These are phyloP conservation scores for Claviceps cyperi DNA, from an alignment of 2,329 filamentous ascomycete genomes.

Conservation along the genomic window DNA sequence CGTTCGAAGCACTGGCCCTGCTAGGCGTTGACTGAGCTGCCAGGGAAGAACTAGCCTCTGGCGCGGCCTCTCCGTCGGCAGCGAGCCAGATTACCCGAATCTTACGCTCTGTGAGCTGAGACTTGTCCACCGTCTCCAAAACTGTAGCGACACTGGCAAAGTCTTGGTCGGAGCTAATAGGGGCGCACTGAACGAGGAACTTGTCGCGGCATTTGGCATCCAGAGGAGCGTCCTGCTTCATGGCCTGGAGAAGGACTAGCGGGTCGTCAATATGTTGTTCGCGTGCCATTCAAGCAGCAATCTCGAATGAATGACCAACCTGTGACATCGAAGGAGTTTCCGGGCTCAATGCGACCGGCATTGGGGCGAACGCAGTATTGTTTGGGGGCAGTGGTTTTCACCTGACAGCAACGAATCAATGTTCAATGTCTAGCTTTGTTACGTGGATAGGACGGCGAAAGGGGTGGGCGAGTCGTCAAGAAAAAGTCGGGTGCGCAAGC, in stretches of 20 bases:
- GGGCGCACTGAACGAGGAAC: slow-evolving; percentile 88
- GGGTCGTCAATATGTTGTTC: slow-evolving; percentile 8
- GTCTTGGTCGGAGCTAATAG: slow-evolving; percentile 71
- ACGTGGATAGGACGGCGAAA: not conserved
- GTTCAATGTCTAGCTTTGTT: not conserved
- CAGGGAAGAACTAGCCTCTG: slow-evolving; percentile 10
- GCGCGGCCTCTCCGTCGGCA: slow-evolving; percentile 32
- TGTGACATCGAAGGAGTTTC: slow-evolving; percentile 80
- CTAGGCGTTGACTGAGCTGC: slow-evolving; percentile 23
- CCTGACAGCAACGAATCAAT: slow-evolving; percentile 34
- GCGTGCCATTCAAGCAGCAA: not conserved
- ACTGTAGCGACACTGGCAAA: slow-evolving; percentile 68
- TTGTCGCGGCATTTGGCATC: slow-evolving; percentile 94
- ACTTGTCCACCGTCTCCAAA: slow-evolving; percentile 68
- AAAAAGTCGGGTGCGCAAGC: not conserved
- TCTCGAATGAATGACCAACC: slow-evolving; percentile 33
- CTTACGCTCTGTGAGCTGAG: slow-evolving; percentile 78
- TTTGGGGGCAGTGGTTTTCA: slow-evolving; percentile 98
- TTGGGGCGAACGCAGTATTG: slow-evolving; percentile 99
- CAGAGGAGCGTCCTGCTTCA: slow-evolving; percentile 82
- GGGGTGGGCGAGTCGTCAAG: not conserved
- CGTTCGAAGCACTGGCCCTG: slow-evolving; percentile 25
- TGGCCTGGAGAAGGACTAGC: slow-evolving; percentile 83
- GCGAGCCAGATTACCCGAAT: slow-evolving; percentile 81
- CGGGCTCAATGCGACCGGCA: slow-evolving; percentile 86